phyloP scores from a whole-genome alignment of 1,139 yeast genomes.

The Yamadazyma dushanensis region DNA sequence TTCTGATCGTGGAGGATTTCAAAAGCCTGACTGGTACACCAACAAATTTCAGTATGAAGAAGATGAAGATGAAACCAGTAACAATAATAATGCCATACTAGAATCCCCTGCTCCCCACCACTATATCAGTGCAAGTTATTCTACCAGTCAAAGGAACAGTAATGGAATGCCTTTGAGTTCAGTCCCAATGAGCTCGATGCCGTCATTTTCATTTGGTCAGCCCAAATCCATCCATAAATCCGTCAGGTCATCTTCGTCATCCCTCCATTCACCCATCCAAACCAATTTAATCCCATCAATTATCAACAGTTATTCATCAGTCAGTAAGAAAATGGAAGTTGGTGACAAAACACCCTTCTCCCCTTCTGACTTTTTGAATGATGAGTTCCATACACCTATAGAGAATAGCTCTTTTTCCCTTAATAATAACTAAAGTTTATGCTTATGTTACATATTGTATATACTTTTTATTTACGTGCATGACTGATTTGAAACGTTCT shows the following conservation, averaged over 20 bases:
- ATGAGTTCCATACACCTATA: constrained; percentile 25
- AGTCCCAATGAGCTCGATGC: no score
- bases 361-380: constrained; percentile 43
- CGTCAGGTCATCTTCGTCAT: constrained; percentile 10
- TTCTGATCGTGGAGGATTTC: constrained; percentile 20
- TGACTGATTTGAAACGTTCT: no score
- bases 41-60: constrained; percentile 18
- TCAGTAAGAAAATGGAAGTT: constrained; percentile 38
- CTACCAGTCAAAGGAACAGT: constrained; percentile 6
- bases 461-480: not conserved
- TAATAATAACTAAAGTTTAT: constrained; percentile 4
- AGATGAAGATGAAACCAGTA: constrained; percentile 10
- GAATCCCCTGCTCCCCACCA: constrained; percentile 24
- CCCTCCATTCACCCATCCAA: constrained; percentile 20
- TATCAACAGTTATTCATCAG: constrained; percentile 41
- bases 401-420: constrained; percentile 17
- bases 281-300: constrained; percentile 45
- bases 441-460: not conserved
- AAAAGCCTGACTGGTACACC: constrained; percentile 43
- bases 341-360: constrained; percentile 38
- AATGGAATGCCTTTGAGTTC: not conserved
- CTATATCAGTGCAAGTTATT: constrained; percentile 21
- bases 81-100: constrained; percentile 10
- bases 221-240: constrained; percentile 10
- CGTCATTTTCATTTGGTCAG: constrained; percentile 3